Evolutionary conservation across 2,329 filamentous ascomycete species (phyloP).

Genomic region (Paradendryphiella salina): DNA sequence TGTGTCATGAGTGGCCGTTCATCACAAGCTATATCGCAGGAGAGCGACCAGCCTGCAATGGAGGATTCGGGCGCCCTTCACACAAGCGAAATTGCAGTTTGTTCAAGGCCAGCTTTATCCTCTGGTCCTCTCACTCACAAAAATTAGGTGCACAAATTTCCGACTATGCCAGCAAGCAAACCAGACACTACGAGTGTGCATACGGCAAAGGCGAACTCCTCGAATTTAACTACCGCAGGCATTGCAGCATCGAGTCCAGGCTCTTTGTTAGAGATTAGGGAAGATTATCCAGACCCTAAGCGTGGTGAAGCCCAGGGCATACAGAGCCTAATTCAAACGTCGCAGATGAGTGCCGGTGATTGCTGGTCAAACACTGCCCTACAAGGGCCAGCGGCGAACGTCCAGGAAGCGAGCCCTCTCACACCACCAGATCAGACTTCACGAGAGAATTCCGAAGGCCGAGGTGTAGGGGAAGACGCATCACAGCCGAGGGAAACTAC

Average conservation of each 20-base stretch:
- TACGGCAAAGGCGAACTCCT: not conserved
- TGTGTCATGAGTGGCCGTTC: not conserved
- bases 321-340: not conserved
- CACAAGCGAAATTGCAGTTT: slow-evolving; percentile 10
- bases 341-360: not conserved
- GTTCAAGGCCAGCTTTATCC: slow-evolving; percentile 7
- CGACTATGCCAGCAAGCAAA: not conserved
- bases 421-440: not conserved
- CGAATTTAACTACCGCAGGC: not conserved
- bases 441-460: not conserved
- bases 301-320: not conserved
- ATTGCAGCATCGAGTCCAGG: not conserved
- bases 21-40: not conserved
- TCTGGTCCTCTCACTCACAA: slow-evolving; percentile 10
- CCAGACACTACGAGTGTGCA: not conserved
- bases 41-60: not conserved
- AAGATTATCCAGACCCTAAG: not conserved
- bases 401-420: not conserved
- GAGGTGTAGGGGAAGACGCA: not conserved
- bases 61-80: not conserved
- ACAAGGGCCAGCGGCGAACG: not conserved
- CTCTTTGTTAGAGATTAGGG: not conserved
- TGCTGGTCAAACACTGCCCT: not conserved
- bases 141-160: not conserved
- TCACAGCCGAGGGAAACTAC: not conserved